Base-by-base conservation (phyloP, 2,329 filamentous ascomycete genomes). In the Colletotrichum higginsianum region DNA sequence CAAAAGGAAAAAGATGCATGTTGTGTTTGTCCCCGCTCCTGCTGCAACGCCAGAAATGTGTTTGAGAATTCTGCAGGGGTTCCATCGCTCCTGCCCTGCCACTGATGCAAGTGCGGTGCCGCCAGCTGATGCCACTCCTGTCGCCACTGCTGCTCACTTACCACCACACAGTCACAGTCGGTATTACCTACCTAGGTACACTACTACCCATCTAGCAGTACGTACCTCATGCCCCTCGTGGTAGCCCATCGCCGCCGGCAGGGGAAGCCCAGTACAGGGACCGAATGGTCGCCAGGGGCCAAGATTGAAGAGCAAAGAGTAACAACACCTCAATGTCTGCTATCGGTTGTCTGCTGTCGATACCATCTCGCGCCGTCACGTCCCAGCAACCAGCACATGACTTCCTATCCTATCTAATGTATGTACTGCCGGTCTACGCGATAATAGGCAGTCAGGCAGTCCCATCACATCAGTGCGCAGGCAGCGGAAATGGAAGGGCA, bases 51-150 rank as follows among this genome's bases (percentile, higher is more conserved):
- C 64, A 64, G 50, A 68, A 60, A 60, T 61, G n/a, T 76, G 75
- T 76, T 76, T 76, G 73, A 76, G 75, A 63, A 70, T 66, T 62
- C 57, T 75, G 74, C 74, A 75, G 70, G 74, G 75, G 75, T 65
- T 71, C 68, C 64, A 71, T 71, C 65, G 46, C 68, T 71, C 65
- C 38, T 52, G 65, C 64, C 57, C 38, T 57, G 65, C 64, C 57
- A 40, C 60, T 56, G 13, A 40, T 44, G 61, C 70, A 61, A 49
- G 61, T 15, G 35, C 46, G 40, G 64, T 35, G 44, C 16, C n/a
- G 44, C 16, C n/a, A n/a, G 3, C 44, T n/a, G 44, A 16, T 50
- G 21, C 49, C 23, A 11, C 23, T 53, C 26, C 13, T 61, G 56
- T 35, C 55, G 56, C 66, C 7, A n/a, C 66, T 53, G 53, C 62